Conservation (phyloP, 331 rosid species). For the Telfairia occidentalis region DNA sequence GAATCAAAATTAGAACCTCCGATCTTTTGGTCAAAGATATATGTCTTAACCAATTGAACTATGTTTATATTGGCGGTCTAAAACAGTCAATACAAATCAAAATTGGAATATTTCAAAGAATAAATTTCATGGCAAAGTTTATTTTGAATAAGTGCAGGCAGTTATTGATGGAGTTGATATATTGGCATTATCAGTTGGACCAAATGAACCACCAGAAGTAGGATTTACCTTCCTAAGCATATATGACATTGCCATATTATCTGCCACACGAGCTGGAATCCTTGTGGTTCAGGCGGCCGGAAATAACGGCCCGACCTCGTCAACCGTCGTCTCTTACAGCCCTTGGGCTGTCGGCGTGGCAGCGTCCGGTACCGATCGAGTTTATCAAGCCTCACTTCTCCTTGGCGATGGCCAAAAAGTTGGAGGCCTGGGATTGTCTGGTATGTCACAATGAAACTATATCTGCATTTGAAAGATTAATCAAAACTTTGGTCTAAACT, state of each 20-base stretch:
- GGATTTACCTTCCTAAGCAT: constrained; percentile 42
- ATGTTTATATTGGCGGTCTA: too few relatives aligned
- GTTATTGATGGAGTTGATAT: constrained; percentile 67
- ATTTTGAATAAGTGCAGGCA: not conserved
- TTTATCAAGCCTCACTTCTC: constrained; percentile 33
- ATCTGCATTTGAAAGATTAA: not conserved
- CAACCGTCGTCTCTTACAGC: constrained; percentile 58
- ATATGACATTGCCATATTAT: constrained; percentile 49
- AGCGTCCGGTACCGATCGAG: constrained; percentile 55
- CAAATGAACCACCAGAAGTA: constrained; percentile 48
- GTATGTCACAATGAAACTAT: not conserved
- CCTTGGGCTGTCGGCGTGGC: constrained; percentile 74
- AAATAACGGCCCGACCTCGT: constrained; percentile 56
- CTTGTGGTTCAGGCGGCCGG: constrained; percentile 80
- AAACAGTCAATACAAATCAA: too few relatives aligned
- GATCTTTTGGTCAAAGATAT: too few relatives aligned
- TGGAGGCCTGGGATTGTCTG: constrained; percentile 54
- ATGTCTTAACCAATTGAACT: too few relatives aligned
- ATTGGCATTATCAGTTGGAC: constrained; percentile 60
- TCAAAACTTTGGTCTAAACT: not conserved
- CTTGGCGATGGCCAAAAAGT: constrained; percentile 52
- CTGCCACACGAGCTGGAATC: constrained; percentile 69
- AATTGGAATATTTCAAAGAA: not conserved
- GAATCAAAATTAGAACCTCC: too few relatives aligned
- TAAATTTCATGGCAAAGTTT: not conserved